Evolutionary conservation across 2,329 filamentous ascomycete genomes (phyloP).

Genomic region (Cladosporium halotolerans): DNA sequence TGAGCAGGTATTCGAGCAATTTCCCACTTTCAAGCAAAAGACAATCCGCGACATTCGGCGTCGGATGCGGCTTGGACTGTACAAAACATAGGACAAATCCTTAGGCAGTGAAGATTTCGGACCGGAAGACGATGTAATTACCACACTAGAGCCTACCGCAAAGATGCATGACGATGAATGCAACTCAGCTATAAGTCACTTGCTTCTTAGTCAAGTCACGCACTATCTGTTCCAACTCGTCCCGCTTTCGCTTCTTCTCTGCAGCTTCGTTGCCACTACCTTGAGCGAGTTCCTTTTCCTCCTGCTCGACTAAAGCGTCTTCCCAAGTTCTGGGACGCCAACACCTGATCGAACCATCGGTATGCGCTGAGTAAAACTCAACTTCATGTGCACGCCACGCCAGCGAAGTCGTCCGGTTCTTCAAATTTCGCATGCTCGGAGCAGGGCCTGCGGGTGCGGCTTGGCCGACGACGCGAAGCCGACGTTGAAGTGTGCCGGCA

Average conservation of each 20-base stretch:
- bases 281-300: conserved; percentile 36
- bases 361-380: conserved; percentile 74
- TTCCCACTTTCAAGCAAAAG: too few relatives aligned
- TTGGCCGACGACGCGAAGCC: conserved; percentile 56
- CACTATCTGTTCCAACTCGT: conserved; percentile 74
- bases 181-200: conserved; percentile 46
- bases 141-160: too few relatives aligned
- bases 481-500: conserved; percentile 65
- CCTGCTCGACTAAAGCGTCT: conserved; percentile 38
- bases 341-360: conserved; percentile 73
- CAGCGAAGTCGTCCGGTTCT: conserved; percentile 62
- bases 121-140: too few relatives aligned
- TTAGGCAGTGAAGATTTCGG: too few relatives aligned
- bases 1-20: too few relatives aligned
- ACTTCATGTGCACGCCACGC: conserved; percentile 67
- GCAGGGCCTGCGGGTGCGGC: conserved; percentile 12
- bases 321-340: conserved; percentile 62
- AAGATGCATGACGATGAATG: too few relatives aligned
- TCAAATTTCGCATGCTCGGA: conserved; percentile 24
- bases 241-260: conserved; percentile 61
- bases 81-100: too few relatives aligned
- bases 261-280: conserved; percentile 30
- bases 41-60: too few relatives aligned
- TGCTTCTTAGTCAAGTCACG: conserved; percentile 66
- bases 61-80: too few relatives aligned